Evolutionary conservation across 2,329 filamentous ascomycete species (phyloP), one percentile per base, ranked within the genome.

Genomic region (Penicillium sp.): DNA sequence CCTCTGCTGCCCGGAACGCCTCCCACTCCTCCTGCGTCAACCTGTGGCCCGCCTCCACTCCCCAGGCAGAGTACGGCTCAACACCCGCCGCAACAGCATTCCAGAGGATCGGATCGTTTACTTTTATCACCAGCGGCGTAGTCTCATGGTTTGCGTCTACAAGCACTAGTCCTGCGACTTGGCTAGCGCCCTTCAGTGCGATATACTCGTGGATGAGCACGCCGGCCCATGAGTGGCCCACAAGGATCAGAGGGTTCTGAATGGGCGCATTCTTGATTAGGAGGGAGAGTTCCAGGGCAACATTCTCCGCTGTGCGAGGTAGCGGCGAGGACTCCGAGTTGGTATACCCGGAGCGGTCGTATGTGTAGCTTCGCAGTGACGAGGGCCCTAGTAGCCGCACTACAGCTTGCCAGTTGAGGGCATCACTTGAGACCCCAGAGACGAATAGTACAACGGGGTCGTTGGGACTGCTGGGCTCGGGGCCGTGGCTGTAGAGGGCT

Each of bases 91-190:
- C 61, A n/a, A 67, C 62, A 8, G 59, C 26, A 26, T 26, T 58
- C 35, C 46, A 48, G 6, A 66, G 59, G 51, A 58, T 56, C 7
- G 62, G 60, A 52, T 66, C 66, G 9, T 62, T 62, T 23, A 65
- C 64, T 30, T 64, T 41, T 51, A 61, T 38, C 30, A 65, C 58
- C 2, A 63, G 31, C 26, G 53, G 53, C 11, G 61, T 59, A 1
- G 65, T 46, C 63, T 67, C 66, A 23, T 67, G 62, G n/a, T 66
- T 66, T 2, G 64, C 60, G 19, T 67, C 62, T 7, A 67, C 66
- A n/a, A 67, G 48, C 1, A 67, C 62, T 46, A 67, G 30, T 11
- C 66, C 66, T 8, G 60, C 63, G 53, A 67, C 60, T 3, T 55
- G 58, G 8, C 50, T 60, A 5, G 54, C 46, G 2, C 62, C 57